phyloP scores from a whole-genome alignment of 2,329 filamentous ascomycete species.

The Elsinoe australis region DNA sequence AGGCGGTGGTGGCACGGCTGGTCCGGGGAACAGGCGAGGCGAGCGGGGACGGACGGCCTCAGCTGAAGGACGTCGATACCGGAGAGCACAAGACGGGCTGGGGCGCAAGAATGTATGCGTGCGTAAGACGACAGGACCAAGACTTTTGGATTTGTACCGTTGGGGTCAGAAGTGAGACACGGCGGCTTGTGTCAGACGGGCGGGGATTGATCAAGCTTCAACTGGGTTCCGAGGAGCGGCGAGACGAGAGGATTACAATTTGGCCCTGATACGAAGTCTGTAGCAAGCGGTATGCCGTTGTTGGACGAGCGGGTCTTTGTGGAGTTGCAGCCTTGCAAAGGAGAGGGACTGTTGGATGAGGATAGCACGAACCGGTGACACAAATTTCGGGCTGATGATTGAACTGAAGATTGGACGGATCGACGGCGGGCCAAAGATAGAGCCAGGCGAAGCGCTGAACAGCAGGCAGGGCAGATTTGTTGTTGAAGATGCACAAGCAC shows the following conservation, averaged over 20 bases:
- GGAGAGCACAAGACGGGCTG: background rate
- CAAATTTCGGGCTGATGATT: too few relatives aligned
- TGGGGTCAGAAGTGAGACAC: constrained; percentile 11
- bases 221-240: background rate
- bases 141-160: constrained; percentile 3
- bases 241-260: background rate
- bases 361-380: constrained; percentile 9
- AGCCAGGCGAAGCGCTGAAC: too few relatives aligned
- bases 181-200: constrained; percentile 11
- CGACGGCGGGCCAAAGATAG: too few relatives aligned
- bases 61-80: constrained; percentile 4
- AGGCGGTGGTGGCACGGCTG: constrained; percentile 16
- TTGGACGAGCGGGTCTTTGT: background rate
- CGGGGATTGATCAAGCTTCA: background rate
- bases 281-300: background rate
- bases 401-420: too few relatives aligned
- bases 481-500: background rate
- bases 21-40: too few relatives aligned
- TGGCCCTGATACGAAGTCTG: background rate
- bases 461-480: background rate
- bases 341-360: background rate
- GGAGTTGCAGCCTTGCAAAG: background rate
- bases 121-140: too few relatives aligned
- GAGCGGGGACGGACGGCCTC: constrained; percentile 15
- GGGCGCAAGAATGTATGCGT: too few relatives aligned